phyloP scores from a whole-genome alignment of 306 rosid genomes.

The Inga leiocalycina region DNA sequence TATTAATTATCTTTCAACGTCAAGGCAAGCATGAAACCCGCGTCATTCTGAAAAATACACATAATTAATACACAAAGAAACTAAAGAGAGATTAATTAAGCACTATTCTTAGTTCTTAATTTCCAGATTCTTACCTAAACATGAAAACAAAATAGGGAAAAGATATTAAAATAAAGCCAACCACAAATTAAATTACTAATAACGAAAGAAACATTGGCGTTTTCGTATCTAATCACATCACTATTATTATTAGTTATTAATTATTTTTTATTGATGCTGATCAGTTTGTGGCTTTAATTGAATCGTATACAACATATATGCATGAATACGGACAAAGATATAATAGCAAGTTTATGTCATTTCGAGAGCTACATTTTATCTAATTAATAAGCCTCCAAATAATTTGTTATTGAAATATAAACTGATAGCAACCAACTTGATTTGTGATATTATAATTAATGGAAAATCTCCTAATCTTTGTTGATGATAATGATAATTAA shows the following conservation, averaged over 20 bases:
- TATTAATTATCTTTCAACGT: constrained; percentile 22
- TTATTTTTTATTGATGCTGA: neutral
- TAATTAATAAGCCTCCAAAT: constrained; percentile 31
- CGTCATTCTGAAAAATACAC: constrained; percentile 29
- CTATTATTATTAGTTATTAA: neutral
- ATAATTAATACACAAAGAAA: constrained; percentile 4
- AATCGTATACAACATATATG: constrained; percentile 28
- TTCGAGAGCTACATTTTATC: constrained; percentile 54
- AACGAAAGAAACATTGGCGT: neutral
- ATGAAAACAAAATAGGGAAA: constrained; percentile 5
- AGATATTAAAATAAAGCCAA: constrained; percentile 24
- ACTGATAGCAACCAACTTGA: constrained; percentile 24
- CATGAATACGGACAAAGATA: constrained; percentile 37
- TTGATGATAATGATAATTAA: constrained; percentile 12
- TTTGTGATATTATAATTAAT: constrained; percentile 11
- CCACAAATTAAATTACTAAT: constrained; percentile 25
- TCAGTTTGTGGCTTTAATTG: constrained; percentile 22
- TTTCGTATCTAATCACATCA: constrained; percentile 31
- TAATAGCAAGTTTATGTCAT: constrained; percentile 40
- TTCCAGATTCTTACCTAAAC: constrained; percentile 37
- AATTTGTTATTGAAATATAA: neutral
- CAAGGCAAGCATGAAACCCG: constrained; percentile 18
- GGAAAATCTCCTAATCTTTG: neutral
- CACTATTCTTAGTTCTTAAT: neutral
- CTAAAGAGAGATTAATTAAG: neutral